Conservation (phyloP, 2,329 filamentous ascomycete species). For the Beauveria caledonica region DNA sequence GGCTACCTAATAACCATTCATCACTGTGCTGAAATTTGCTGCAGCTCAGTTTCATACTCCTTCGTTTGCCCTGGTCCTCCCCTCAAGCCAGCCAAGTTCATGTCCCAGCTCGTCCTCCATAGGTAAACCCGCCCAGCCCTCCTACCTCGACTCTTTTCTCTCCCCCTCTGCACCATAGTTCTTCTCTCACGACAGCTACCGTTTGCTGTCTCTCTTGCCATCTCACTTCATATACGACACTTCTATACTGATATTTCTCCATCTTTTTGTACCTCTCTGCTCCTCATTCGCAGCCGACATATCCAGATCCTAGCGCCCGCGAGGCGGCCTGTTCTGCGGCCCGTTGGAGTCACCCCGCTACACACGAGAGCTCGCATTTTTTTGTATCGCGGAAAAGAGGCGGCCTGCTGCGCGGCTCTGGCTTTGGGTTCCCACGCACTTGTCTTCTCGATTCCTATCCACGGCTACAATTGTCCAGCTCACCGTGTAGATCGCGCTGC, state of each 20-base stretch:
- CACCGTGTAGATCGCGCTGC: not conserved
- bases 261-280: not conserved
- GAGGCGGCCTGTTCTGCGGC: constrained; percentile 10
- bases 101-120: not conserved
- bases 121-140: constrained; percentile 9
- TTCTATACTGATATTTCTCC: not conserved
- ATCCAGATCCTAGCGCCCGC: constrained; percentile 5
- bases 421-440: not conserved
- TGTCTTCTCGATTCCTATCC: too few species aligned
- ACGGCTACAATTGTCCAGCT: not conserved
- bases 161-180: constrained; percentile 3
- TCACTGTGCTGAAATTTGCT: not conserved
- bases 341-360: constrained; percentile 8
- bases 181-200: not conserved
- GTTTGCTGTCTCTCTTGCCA: not conserved
- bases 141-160: not conserved
- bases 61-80: not conserved
- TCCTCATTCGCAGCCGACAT: not conserved
- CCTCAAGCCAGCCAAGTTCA: not conserved
- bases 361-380: constrained; percentile 1
- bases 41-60: not conserved
- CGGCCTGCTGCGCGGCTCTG: not conserved
- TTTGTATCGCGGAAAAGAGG: not conserved
- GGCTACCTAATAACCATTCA: not conserved
- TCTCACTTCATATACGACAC: not conserved